Evolutionary conservation across 129 eudicot genomes (phyloP).

Genomic region (Saussurea involucrata): DNA sequence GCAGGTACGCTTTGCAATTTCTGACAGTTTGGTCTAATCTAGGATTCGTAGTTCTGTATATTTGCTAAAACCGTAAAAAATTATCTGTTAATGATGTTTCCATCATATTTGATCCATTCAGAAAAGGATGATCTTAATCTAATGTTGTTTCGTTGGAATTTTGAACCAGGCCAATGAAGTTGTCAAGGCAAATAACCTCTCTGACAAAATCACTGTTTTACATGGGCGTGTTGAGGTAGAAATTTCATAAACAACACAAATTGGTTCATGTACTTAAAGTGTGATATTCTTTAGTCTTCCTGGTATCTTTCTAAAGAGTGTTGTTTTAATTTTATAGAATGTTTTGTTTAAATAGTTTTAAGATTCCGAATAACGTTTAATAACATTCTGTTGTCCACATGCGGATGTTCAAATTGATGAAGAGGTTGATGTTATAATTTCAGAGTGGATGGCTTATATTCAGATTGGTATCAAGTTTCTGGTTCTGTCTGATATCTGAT

Average conservation of each 20-base stretch:
- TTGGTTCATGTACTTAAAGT: not conserved
- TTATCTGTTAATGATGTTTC: constrained; percentile 17
- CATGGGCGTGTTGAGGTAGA: constrained; percentile 98
- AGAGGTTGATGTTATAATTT: constrained; percentile 93
- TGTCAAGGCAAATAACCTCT: constrained; percentile 85
- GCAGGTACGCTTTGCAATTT: constrained; percentile 48
- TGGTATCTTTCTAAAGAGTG: not conserved
- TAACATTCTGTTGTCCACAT: not conserved
- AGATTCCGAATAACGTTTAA: not conserved
- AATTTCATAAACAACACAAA: constrained; percentile 3
- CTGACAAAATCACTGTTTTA: constrained; percentile 76
- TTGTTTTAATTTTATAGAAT: not conserved
- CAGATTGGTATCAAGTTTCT: not conserved
- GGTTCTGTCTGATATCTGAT: not conserved
- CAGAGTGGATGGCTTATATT: constrained; percentile 98
- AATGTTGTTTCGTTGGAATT: constrained; percentile 13
- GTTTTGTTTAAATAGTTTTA: not conserved
- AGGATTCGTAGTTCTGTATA: too few relatives aligned
- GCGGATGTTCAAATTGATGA: constrained; percentile 95
- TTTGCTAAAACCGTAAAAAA: too few relatives aligned
- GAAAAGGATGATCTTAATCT: not conserved
- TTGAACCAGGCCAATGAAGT: constrained; percentile 83
- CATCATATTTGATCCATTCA: not conserved
- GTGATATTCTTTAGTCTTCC: not conserved
- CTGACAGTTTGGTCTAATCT: not conserved